Evolutionary conservation across 1,284 basidiomycete genomes (phyloP).

Genomic region (Boletus subluridellus): DNA sequence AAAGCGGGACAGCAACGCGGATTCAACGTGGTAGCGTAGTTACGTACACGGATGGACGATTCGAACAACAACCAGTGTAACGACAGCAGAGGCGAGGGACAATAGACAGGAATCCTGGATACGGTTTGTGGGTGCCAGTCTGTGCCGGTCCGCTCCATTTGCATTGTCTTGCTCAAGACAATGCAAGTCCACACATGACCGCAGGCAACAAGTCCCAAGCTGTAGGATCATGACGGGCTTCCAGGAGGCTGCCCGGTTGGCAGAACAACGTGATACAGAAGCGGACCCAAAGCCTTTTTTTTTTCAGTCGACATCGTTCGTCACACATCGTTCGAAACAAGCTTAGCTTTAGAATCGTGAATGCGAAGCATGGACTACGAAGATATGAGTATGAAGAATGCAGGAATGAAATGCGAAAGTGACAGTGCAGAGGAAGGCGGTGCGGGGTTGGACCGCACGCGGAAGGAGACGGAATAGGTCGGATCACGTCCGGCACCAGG

Average conservation of each 20-base stretch:
- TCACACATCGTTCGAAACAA: conserved; percentile 2
- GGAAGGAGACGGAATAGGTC: conserved; percentile 21
- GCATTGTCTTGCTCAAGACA: conserved; percentile 13
- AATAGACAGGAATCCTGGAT: conserved; percentile 13
- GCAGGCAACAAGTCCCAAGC: conserved; percentile 12
- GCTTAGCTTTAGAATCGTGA: conserved; percentile 1
- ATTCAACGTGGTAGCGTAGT: conserved; percentile 27
- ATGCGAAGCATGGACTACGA: neutral
- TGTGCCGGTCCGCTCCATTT: conserved; percentile 1
- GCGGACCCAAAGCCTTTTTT: conserved; percentile 6
- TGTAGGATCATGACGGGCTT: conserved; percentile 26
- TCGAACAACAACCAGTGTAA: conserved; percentile 3
- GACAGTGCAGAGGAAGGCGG: conserved; percentile 1
- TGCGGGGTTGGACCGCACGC: neutral
- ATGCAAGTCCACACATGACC: conserved; percentile 5
- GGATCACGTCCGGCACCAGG: conserved; percentile 19
- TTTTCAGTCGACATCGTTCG: neutral
- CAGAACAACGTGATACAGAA: conserved; percentile 21
- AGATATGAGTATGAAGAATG: neutral
- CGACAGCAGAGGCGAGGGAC: conserved; percentile 2
- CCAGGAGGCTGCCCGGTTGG: conserved; percentile 12
- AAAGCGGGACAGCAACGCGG: conserved; percentile 21
- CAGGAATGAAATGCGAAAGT: conserved; percentile 1
- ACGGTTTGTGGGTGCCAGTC: conserved; percentile 19
- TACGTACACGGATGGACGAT: conserved; percentile 23